Conservation (phyloP, 1,139 yeast genomes). For the Kodamaea derodonti region DNA sequence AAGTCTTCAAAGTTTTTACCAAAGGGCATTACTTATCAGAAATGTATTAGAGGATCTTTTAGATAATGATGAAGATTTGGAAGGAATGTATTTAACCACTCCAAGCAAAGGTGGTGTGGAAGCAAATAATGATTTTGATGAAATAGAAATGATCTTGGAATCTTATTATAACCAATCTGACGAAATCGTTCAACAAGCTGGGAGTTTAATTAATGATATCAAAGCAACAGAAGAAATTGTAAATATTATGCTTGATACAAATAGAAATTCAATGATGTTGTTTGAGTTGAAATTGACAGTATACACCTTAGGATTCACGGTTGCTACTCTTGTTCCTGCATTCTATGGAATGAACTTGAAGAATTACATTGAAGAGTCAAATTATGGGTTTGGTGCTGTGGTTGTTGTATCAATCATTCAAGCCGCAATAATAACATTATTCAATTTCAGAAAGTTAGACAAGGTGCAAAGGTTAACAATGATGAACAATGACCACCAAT, state of each 20-base stretch:
- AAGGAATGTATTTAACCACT: conserved; percentile 73
- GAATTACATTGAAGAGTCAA: conserved; percentile 80
- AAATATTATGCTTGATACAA: conserved; percentile 90
- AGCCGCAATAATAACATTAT: conserved; percentile 39
- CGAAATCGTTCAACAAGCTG: conserved; percentile 93
- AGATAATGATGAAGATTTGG: conserved; percentile 87
- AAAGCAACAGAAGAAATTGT: conserved; percentile 94
- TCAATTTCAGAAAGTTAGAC: conserved; percentile 48
- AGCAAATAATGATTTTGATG: conserved; percentile 51
- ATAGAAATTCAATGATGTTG: conserved; percentile 89
- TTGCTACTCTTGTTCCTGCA: conserved; percentile 70
- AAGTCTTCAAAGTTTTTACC: conserved; percentile 73
- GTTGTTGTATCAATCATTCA: conserved; percentile 47
- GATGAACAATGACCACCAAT: conserved; percentile 33
- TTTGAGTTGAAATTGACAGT: conserved; percentile 82
- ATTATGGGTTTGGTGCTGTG: conserved; percentile 60
- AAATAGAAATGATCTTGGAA: conserved; percentile 85
- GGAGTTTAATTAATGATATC: conserved; percentile 77
- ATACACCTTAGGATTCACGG: conserved; percentile 78
- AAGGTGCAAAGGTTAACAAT: conserved; percentile 64
- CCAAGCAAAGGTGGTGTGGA: conserved; percentile 25
- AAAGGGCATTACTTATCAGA: conserved; percentile 77
- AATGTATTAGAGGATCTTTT: conserved; percentile 82
- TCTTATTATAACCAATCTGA: conserved; percentile 94
- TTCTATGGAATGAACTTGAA: conserved; percentile 94